A percentile compares a stretch with the other conserved stretches of the same genome.
phyloP scores from a whole-genome alignment of 805 yeast species.

The Metschnikowia drakensbergensis region DNA sequence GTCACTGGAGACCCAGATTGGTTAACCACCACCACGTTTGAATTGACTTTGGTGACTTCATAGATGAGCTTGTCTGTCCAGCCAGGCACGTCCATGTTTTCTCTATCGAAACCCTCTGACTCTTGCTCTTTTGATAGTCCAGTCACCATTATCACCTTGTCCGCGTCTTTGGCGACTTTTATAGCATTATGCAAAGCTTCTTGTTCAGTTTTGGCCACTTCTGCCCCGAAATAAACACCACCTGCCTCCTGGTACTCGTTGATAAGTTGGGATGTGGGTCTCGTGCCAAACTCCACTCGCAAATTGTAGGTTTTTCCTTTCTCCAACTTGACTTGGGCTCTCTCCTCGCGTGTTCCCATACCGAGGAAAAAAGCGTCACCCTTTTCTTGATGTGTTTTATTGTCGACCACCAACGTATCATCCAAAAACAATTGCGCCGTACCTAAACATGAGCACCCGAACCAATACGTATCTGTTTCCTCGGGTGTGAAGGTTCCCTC shows the following conservation, averaged over 20 bases:
- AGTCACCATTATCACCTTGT: conserved; percentile 27
- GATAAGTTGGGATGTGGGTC: conserved; percentile 30
- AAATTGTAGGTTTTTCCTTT: conserved; percentile 45
- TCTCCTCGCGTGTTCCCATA: conserved; percentile 51
- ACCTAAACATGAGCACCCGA: conserved; percentile 52
- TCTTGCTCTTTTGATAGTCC: conserved; percentile 31
- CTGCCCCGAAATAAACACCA: conserved; percentile 28
- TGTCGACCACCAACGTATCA: conserved; percentile 52
- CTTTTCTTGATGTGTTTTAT: conserved; percentile 46
- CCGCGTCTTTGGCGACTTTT: conserved; percentile 23
- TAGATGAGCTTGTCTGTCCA: conserved; percentile 24
- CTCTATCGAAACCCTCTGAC: conserved; percentile 30
- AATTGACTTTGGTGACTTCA: conserved; percentile 27
- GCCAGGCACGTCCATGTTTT: conserved; percentile 29
- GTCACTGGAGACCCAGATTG: conserved; percentile 34
- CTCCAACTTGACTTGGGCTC: conserved; percentile 33
- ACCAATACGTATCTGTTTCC: conserved; percentile 44
- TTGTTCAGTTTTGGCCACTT: conserved; percentile 18
- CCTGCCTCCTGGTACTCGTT: conserved; percentile 19
- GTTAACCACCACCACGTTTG: conserved; percentile 29
- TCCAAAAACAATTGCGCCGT: conserved; percentile 54
- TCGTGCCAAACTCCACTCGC: conserved; percentile 50
- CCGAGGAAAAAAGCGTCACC: conserved; percentile 52
- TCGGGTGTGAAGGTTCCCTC: conserved; percentile 46
- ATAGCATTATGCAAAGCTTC: conserved; percentile 27